phyloP scores from a whole-genome alignment of 2,329 filamentous ascomycete genomes.

The Cryphonectria nitschkei region DNA sequence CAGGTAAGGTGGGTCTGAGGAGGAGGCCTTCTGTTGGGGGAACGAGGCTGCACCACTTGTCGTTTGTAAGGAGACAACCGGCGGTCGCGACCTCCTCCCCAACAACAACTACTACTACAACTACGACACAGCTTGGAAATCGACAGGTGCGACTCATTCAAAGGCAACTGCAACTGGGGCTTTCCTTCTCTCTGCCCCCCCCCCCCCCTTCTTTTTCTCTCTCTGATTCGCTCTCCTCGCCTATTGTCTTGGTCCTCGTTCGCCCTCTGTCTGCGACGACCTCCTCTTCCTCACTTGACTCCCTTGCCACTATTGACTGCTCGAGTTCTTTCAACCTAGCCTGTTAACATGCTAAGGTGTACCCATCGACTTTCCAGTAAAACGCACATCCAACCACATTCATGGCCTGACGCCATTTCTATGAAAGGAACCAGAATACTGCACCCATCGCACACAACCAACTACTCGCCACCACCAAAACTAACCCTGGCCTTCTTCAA shows the following conservation, averaged over 20 bases:
- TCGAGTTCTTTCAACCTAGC: not conserved
- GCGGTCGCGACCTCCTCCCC: not conserved
- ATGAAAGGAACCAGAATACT: not conserved
- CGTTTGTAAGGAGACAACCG: not conserved
- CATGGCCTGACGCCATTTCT: not conserved
- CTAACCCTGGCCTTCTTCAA: not conserved
- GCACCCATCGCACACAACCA: not conserved
- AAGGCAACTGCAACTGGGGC: not conserved
- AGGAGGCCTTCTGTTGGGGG: not conserved
- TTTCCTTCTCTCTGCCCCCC: not conserved
- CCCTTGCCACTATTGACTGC: not conserved
- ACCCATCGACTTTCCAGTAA: not conserved
- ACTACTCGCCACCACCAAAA: not conserved
- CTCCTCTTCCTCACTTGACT: not conserved
- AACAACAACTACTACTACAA: not conserved
- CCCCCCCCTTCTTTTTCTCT: not conserved
- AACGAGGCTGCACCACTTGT: not conserved
- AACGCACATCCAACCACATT: not conserved
- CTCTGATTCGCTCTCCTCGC: not conserved
- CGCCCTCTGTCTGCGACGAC: not conserved
- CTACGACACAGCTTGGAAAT: not conserved
- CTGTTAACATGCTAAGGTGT: not conserved
- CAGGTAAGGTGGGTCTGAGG: not conserved
- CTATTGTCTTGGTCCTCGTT: not conserved
- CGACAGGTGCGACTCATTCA: constrained; percentile 1